phyloP scores from a whole-genome alignment of 129 eudicot species.

The Rutidosis leptorrhynchoides region DNA sequence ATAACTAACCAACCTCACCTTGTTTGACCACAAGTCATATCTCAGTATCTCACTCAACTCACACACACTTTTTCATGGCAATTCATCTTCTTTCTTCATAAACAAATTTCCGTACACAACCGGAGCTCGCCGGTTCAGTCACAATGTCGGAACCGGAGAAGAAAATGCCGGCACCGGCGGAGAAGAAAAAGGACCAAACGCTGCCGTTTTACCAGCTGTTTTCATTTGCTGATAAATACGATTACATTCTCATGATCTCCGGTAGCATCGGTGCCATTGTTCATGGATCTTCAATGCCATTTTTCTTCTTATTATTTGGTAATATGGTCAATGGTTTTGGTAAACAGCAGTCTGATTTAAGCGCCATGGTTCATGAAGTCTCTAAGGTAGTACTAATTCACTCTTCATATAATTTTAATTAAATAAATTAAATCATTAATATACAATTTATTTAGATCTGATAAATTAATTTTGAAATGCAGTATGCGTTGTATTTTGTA shows the following conservation, averaged over 20 bases:
- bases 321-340: slow-evolving; percentile 97
- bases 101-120: slow-evolving; percentile 7
- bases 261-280: slow-evolving; percentile 88
- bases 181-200: slow-evolving; percentile 89
- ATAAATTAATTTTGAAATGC: slow-evolving; percentile 33
- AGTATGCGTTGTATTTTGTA: slow-evolving; percentile 95
- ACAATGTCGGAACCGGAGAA: slow-evolving; percentile 56
- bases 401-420: not conserved
- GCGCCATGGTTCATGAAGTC: slow-evolving; percentile 83
- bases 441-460: slow-evolving; percentile 30
- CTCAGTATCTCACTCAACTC: slow-evolving; percentile 26
- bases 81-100: not conserved
- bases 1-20: slow-evolving; percentile 31
- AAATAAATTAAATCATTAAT: not conserved
- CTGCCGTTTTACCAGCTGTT: slow-evolving; percentile 83
- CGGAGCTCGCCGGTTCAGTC: not conserved
- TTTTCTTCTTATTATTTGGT: slow-evolving; percentile 87
- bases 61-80: slow-evolving; percentile 25
- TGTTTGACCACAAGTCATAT: slow-evolving; percentile 28
- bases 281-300: slow-evolving; percentile 98
- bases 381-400: slow-evolving; percentile 46
- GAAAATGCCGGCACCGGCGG: slow-evolving; percentile 73
- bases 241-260: slow-evolving; percentile 51
- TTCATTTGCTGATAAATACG: slow-evolving; percentile 78
- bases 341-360: slow-evolving; percentile 77